Conservation (phyloP, 2,329 filamentous ascomycete species). For the Colletotrichum sp. region DNA sequence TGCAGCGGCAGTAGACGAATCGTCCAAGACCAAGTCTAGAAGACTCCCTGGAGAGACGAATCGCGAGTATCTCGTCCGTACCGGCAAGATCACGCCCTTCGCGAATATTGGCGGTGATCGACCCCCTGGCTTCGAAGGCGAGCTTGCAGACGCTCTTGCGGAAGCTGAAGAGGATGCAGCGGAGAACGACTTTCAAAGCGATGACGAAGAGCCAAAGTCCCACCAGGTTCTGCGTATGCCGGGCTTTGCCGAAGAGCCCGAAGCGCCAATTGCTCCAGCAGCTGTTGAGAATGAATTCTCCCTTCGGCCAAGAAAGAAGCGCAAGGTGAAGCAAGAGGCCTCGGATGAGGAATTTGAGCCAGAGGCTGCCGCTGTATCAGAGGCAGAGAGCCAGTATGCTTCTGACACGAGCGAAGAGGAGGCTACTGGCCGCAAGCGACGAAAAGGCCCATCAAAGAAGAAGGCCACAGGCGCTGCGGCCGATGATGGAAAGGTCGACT, state of each 20-base stretch:
- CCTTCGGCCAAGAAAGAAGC: slow-evolving; percentile 63
- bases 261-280: slow-evolving; percentile 4
- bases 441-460: slow-evolving; percentile 51
- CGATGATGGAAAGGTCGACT: slow-evolving; percentile 43
- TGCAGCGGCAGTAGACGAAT: slow-evolving; percentile 47
- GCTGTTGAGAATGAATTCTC: slow-evolving; percentile 59
- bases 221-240: slow-evolving; percentile 78
- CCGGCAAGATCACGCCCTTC: slow-evolving; percentile 97
- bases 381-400: slow-evolving; percentile 23
- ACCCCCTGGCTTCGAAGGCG: slow-evolving; percentile 66
- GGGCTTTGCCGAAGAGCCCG: slow-evolving; percentile 66
- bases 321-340: slow-evolving; percentile 40
- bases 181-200: slow-evolving; percentile 48
- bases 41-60: slow-evolving; percentile 81
- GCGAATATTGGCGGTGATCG: slow-evolving; percentile 75
- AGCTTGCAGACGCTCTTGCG: slow-evolving; percentile 77
- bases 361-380: slow-evolving; percentile 24
- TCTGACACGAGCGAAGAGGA: slow-evolving; percentile 42
- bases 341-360: slow-evolving; percentile 55
- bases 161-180: slow-evolving; percentile 81
- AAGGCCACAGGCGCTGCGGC: slow-evolving; percentile 29
- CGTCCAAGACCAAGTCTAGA: slow-evolving; percentile 53
- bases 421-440: slow-evolving; percentile 42
- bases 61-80: slow-evolving; percentile 90
- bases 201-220: slow-evolving; percentile 60